Evolutionary conservation across 2,329 filamentous ascomycete species (phyloP).

Genomic region (Cladosporium halotolerans): DNA sequence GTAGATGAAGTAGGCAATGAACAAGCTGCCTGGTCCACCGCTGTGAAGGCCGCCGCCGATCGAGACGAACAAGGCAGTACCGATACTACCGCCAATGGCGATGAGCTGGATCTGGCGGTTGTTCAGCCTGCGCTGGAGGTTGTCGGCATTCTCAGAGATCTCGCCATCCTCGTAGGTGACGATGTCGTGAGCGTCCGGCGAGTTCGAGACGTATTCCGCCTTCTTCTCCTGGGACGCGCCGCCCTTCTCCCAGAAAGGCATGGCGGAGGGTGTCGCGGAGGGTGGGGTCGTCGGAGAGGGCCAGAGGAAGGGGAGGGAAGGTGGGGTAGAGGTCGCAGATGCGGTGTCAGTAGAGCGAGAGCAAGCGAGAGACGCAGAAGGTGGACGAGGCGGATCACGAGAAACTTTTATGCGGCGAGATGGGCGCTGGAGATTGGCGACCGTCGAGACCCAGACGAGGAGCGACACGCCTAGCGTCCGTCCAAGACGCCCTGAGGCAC

Average conservation of each 20-base stretch:
- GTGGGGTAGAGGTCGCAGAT: neutral
- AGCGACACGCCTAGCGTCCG: constrained; percentile 1
- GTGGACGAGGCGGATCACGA: neutral
- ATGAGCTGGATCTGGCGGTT: constrained; percentile 33
- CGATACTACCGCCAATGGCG: constrained; percentile 32
- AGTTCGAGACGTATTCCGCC: constrained; percentile 2
- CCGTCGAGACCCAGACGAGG: neutral
- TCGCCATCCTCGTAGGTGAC: constrained; percentile 12
- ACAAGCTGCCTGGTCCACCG: constrained; percentile 47
- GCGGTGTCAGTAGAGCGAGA: neutral
- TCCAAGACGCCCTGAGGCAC: constrained; percentile 7
- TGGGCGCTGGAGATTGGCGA: constrained; percentile 4
- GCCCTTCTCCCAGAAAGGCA: constrained; percentile 11
- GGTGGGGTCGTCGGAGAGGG: neutral
- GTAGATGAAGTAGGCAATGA: constrained; percentile 56
- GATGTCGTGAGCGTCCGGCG: constrained; percentile 8
- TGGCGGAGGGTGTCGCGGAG: neutral
- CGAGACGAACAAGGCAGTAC: constrained; percentile 32
- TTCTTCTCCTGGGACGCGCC: neutral
- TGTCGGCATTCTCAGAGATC: constrained; percentile 23
- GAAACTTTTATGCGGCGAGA: constrained; percentile 1
- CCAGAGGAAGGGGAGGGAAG: neutral
- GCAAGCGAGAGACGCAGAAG: neutral
- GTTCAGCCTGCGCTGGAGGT: constrained; percentile 27
- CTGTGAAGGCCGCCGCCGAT: constrained; percentile 52